These are phyloP conservation scores for Loxodes magnus DNA, from an alignment of 73 alveolate species.

Conservation along the genomic window DNA sequence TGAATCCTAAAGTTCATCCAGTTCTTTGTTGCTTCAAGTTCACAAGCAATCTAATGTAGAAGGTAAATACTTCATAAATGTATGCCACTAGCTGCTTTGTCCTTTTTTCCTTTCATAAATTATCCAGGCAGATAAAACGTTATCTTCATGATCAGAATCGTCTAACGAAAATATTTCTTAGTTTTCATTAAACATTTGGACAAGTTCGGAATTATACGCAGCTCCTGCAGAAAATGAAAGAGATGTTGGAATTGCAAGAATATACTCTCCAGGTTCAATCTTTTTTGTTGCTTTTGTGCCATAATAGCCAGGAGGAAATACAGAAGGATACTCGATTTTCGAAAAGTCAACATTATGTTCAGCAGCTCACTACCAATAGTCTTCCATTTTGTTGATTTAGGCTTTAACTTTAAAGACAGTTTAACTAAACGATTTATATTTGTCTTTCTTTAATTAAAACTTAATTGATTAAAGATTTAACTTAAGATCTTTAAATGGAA, in stretches of 20 bases:
- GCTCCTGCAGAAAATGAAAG: constrained; percentile 2
- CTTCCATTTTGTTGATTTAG: too few species aligned
- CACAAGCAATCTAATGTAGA: neutral
- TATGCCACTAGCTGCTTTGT: constrained; percentile 2
- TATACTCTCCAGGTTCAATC: constrained; percentile 3
- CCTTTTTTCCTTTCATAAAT: neutral
- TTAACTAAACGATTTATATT: too few species aligned
- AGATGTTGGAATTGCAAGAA: neutral
- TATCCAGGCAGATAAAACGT: constrained; percentile 2
- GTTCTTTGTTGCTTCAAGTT: neutral
- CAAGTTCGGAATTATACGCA: constrained; percentile 4
- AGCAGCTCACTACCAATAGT: neutral
- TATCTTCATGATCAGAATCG: constrained; percentile 4
- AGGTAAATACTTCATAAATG: constrained; percentile 3
- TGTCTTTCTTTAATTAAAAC: too few species aligned
- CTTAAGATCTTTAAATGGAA: too few species aligned
- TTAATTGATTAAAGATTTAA: too few species aligned
- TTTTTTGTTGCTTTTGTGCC: constrained; percentile 1
- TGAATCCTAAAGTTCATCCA: constrained; percentile 3
- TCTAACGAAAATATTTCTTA: constrained; percentile 4
- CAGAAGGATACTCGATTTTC: neutral
- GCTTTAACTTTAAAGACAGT: too few species aligned
- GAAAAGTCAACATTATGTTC: neutral
- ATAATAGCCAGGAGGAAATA: constrained; percentile 4
- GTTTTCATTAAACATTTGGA: neutral